These are phyloP conservation scores for Verticillium longisporum DNA, from an alignment of 2,329 filamentous ascomycete species.

Conservation along the genomic window DNA sequence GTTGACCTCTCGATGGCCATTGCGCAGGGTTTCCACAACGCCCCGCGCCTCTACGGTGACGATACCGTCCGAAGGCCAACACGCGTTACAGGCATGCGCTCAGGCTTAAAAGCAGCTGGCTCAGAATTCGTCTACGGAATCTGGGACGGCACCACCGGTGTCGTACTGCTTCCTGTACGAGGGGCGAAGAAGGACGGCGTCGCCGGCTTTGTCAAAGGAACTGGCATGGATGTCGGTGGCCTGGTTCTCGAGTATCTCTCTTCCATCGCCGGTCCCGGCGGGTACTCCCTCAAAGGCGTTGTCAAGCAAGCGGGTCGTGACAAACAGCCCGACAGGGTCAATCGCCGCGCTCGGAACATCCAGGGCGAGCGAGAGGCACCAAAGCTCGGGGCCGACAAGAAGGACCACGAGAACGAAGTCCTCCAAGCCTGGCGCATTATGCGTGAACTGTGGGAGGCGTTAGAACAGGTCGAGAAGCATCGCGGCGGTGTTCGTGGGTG, in stretches of 20 bases:
- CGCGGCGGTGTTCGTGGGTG: conserved; percentile 26
- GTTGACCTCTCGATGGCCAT: conserved; percentile 55
- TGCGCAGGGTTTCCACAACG: conserved; percentile 65
- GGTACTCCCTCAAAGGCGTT: conserved; percentile 58
- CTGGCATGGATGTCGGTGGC: conserved; percentile 57
- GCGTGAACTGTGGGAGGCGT: conserved; percentile 28
- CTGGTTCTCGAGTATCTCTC: conserved; percentile 59
- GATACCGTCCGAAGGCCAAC: conserved; percentile 58
- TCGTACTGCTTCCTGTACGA: conserved; percentile 53
- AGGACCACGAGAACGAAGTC: conserved; percentile 21
- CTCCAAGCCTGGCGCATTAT: conserved; percentile 34
- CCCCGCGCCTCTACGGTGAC: conserved; percentile 63
- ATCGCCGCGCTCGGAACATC: conserved; percentile 51
- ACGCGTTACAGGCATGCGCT: conserved; percentile 58
- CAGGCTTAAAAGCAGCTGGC: conserved; percentile 54
- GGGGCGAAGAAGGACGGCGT: conserved; percentile 49
- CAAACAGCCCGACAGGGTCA: conserved; percentile 43
- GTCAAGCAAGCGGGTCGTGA: conserved; percentile 51
- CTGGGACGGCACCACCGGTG: conserved; percentile 58
- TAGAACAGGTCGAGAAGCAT: conserved; percentile 23
- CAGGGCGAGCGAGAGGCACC: conserved; percentile 46
- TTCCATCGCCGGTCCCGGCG: conserved; percentile 52
- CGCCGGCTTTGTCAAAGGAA: conserved; percentile 41
- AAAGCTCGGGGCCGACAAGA: conserved; percentile 23
- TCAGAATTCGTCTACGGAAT: conserved; percentile 57